phyloP scores from a whole-genome alignment of 345 rosid genomes.

The Cardamine chenopodiifolia region DNA sequence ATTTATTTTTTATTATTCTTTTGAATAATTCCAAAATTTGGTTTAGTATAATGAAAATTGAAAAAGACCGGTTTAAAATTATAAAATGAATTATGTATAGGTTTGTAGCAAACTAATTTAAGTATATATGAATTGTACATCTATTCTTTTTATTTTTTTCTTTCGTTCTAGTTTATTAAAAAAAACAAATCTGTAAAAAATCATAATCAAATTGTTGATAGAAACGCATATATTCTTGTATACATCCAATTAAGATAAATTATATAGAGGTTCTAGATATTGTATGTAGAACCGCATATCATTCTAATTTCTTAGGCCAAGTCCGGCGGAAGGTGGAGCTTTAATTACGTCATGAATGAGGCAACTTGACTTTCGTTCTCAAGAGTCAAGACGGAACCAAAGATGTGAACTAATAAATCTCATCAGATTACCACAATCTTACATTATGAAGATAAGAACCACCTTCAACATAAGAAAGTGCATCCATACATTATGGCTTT shows the following conservation, averaged over 20 bases:
- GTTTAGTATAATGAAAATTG: neutral
- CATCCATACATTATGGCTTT: conserved; percentile 3
- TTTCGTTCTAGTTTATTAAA: neutral
- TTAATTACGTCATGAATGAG: conserved; percentile 32
- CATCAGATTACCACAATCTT: conserved; percentile 18
- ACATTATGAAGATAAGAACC: conserved; percentile 3
- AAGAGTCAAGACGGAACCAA: conserved; percentile 18
- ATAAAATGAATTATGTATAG: neutral
- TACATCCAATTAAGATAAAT: neutral
- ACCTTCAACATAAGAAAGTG: neutral
- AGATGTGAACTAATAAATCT: conserved; percentile 16
- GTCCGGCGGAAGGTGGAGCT: conserved; percentile 31
- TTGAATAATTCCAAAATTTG: neutral
- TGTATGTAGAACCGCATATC: neutral
- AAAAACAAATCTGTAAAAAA: neutral
- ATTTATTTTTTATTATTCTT: neutral
- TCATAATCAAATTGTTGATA: neutral
- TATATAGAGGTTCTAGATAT: neutral
- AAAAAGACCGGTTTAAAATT: neutral
- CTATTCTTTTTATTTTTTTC: neutral
- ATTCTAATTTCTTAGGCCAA: conserved; percentile 18
- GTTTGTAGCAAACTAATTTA: neutral
- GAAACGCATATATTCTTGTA: neutral
- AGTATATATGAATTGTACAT: neutral
- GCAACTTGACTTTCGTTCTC: conserved; percentile 32